Evolutionary conservation across 1,284 basidiomycete genomes (phyloP).

Genomic region (Irpex sp.): DNA sequence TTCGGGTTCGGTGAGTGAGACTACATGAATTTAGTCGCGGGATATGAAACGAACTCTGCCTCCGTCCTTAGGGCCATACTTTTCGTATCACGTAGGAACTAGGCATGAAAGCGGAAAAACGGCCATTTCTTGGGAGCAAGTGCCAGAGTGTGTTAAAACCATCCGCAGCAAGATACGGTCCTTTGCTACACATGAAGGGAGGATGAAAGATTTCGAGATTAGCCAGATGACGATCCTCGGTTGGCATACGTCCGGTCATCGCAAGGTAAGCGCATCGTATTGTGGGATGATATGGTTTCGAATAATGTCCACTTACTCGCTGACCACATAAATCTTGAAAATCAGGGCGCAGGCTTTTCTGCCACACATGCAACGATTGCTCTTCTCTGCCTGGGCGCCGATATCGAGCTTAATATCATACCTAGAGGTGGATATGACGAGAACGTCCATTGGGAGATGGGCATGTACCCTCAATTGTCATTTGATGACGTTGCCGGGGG

Average conservation of each 20-base stretch:
- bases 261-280: slow-evolving; percentile 23
- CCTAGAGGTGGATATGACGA: slow-evolving; percentile 4
- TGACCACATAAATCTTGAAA: not conserved
- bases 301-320: not conserved
- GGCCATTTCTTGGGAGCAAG: slow-evolving; percentile 18
- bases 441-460: not conserved
- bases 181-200: slow-evolving; percentile 10
- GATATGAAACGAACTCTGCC: not conserved
- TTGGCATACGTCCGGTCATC: slow-evolving; percentile 30
- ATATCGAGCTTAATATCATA: slow-evolving; percentile 24
- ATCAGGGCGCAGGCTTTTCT: slow-evolving; percentile 8
- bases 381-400: slow-evolving; percentile 28
- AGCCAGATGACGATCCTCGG: slow-evolving; percentile 26
- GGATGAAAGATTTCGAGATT: slow-evolving; percentile 19
- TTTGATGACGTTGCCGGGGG: not conserved
- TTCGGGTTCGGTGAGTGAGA: slow-evolving; percentile 19
- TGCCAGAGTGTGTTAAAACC: slow-evolving; percentile 22
- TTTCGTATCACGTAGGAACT: slow-evolving; percentile 19
- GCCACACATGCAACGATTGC: slow-evolving; percentile 15
- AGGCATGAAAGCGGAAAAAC: slow-evolving; percentile 9
- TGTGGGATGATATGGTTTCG: too few species aligned
- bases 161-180: slow-evolving; percentile 17
- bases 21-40: not conserved
- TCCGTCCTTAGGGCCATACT: slow-evolving; percentile 22
- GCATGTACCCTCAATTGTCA: not conserved